These are phyloP conservation scores for Saprolegnia diclina DNA, from an alignment of 352 stramenopile genomes.

Conservation along the genomic window DNA sequence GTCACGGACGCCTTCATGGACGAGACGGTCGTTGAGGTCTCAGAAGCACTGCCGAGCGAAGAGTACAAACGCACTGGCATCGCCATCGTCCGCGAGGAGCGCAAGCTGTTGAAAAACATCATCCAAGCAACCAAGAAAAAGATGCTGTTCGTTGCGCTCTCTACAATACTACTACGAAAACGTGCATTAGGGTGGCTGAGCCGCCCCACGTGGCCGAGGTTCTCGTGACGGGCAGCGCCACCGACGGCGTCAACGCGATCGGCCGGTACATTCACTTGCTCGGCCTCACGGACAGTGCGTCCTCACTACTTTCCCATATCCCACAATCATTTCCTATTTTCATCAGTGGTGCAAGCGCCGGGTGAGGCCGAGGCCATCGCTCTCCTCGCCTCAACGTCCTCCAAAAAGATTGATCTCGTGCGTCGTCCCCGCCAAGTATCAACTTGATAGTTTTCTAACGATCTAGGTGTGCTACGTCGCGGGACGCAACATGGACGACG, in stretches of 20 bases:
- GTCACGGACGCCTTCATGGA: background rate
- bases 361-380: background rate
- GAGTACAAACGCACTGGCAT: background rate
- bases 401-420: conserved; percentile 48
- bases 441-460: background rate
- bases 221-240: conserved; percentile 40
- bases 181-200: background rate
- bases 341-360: background rate
- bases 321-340: conserved; percentile 38
- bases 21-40: background rate
- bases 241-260: conserved; percentile 39
- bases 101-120: background rate
- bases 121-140: background rate
- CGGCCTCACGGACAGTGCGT: conserved; percentile 49
- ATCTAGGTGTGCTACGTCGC: conserved; percentile 60
- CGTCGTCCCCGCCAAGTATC: background rate
- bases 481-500: conserved; percentile 40
- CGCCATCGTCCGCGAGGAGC: conserved; percentile 1
- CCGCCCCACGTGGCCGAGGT: conserved; percentile 60
- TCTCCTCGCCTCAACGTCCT: background rate
- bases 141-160: background rate
- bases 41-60: background rate
- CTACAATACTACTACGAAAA: background rate
- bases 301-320: conserved; percentile 30
- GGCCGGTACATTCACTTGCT: conserved; percentile 68